Conservation (phyloP, 1,284 basidiomycete species). For the Phylloboletellus chloephorus region DNA sequence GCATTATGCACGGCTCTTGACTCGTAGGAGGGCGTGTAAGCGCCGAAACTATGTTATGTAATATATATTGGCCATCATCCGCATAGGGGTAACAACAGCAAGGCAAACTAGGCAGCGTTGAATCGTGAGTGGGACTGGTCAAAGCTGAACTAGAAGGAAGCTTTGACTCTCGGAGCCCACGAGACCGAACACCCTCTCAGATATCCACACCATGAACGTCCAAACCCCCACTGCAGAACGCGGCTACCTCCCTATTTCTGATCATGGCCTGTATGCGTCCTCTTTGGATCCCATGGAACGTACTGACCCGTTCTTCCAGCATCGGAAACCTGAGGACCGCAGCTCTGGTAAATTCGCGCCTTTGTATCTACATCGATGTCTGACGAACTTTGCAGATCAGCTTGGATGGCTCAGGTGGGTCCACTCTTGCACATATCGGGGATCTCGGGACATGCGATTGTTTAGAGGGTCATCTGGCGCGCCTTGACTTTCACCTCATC, state of each 20-base stretch:
- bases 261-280: conserved; percentile 60
- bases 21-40: too few relatives aligned
- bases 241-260: conserved; percentile 63
- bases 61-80: too few relatives aligned
- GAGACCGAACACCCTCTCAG: not conserved
- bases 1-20: too few relatives aligned
- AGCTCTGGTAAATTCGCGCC: conserved; percentile 47
- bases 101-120: too few relatives aligned
- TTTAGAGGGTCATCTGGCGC: not conserved
- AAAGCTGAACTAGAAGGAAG: too few relatives aligned
- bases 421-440: not conserved
- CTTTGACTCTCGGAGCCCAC: conserved; percentile 8
- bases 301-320: conserved; percentile 34
- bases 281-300: conserved; percentile 16
- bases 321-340: conserved; percentile 80
- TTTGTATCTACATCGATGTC: conserved; percentile 4
- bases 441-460: not conserved
- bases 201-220: conserved; percentile 33
- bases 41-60: too few relatives aligned
- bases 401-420: conserved; percentile 72
- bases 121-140: too few relatives aligned
- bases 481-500: not conserved
- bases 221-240: conserved; percentile 31
- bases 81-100: too few relatives aligned
- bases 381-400: conserved; percentile 45